A percentile compares a stretch with the other conserved stretches of the same genome.
Conservation (phyloP, 345 rosid genomes). For the Hirschfeldia incana region DNA sequence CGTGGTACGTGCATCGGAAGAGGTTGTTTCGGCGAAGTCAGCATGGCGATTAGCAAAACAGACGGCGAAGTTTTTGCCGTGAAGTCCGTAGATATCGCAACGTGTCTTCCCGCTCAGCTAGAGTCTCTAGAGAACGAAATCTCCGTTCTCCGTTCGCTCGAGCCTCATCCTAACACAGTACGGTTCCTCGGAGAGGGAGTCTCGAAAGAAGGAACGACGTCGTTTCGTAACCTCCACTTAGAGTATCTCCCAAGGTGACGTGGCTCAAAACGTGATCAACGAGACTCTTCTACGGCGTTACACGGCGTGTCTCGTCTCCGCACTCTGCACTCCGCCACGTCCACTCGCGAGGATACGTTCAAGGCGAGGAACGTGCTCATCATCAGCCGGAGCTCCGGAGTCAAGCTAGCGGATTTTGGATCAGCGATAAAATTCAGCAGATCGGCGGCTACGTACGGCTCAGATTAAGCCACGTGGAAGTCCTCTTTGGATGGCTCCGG, state of each 20-base stretch:
- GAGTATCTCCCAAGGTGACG: conserved; percentile 71
- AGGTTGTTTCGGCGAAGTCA: conserved; percentile 64
- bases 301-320: conserved; percentile 55
- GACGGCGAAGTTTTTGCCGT: conserved; percentile 56
- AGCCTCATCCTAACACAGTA: conserved; percentile 52
- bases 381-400: conserved; percentile 42
- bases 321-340: conserved; percentile 45
- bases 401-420: conserved; percentile 89
- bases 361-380: conserved; percentile 68
- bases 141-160: conserved; percentile 50
- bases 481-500: conserved; percentile 97
- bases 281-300: conserved; percentile 49
- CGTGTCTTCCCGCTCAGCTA: conserved; percentile 39
- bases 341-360: conserved; percentile 63
- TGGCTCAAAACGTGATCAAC: conserved; percentile 45
- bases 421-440: conserved; percentile 42
- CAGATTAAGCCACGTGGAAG: conserved; percentile 64
- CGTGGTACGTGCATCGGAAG: conserved; percentile 57
- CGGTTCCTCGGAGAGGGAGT: conserved; percentile 56
- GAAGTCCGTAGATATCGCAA: conserved; percentile 51
- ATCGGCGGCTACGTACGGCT: not conserved
- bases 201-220: conserved; percentile 35
- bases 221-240: conserved; percentile 57
- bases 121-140: conserved; percentile 64
- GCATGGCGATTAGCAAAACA: conserved; percentile 35